These are phyloP conservation scores for Penicillium sp. DNA, from an alignment of 2,329 filamentous ascomycete genomes.

Conservation along the genomic window DNA sequence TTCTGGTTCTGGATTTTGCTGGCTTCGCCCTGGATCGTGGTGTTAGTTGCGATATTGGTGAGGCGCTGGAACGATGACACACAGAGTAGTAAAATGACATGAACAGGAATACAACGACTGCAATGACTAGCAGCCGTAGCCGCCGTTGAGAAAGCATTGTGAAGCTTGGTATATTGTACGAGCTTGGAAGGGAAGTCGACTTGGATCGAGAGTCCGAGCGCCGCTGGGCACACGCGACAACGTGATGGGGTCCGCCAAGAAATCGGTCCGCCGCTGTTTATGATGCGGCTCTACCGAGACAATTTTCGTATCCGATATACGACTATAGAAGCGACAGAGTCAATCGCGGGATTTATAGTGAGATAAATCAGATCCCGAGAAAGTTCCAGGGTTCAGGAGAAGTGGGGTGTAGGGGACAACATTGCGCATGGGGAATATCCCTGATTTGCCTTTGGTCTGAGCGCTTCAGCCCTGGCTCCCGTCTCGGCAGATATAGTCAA, in stretches of 20 bases:
- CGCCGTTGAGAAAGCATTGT: constrained; percentile 71
- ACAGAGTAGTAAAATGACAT: constrained; percentile 74
- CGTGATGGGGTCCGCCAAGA: neutral
- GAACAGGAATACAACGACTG: constrained; percentile 65
- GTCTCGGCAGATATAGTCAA: constrained; percentile 2
- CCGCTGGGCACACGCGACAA: neutral
- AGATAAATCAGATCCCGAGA: too few species aligned
- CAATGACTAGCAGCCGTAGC: constrained; percentile 66
- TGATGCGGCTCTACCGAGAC: neutral
- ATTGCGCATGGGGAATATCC: neutral
- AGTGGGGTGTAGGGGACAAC: constrained; percentile 10
- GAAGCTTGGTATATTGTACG: neutral
- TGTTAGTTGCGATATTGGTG: neutral
- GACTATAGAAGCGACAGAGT: neutral
- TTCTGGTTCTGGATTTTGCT: constrained; percentile 44
- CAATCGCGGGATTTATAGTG: too few species aligned
- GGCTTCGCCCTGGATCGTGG: constrained; percentile 38
- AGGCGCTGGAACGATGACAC: constrained; percentile 28
- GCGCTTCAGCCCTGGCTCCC: neutral
- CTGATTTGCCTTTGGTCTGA: constrained; percentile 9
- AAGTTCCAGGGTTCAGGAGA: constrained; percentile 6
- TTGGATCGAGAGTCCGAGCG: neutral
- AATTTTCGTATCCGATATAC: neutral
- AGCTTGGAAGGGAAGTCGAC: neutral
- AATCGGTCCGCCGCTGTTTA: neutral